Conservation (phyloP, 257 asterid genomes). For the Scutellaria galericulata region DNA sequence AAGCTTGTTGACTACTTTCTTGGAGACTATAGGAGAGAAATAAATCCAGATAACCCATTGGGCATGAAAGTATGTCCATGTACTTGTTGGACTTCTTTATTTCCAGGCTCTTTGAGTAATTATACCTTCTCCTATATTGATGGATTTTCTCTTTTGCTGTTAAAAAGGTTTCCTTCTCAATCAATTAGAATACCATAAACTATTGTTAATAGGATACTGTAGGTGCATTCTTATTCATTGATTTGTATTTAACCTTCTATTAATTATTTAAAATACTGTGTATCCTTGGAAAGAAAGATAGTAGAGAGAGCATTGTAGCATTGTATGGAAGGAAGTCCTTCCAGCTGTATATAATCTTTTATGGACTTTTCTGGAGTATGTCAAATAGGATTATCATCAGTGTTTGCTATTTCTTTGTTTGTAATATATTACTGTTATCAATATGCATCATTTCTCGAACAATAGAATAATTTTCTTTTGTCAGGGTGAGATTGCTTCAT, state of each 20-base stretch:
- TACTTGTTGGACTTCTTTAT: conserved; percentile 25
- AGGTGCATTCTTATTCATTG: neutral
- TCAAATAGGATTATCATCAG: conserved; percentile 21
- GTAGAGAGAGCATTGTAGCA: neutral
- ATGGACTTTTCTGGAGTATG: conserved; percentile 14
- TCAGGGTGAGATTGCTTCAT: conserved; percentile 96
- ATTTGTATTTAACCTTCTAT: neutral
- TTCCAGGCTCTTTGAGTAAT: conserved; percentile 33
- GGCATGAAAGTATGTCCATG: conserved; percentile 82
- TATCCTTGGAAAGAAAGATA: conserved; percentile 11
- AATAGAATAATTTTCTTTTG: conserved; percentile 31
- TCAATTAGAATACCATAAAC: neutral
- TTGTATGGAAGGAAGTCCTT: conserved; percentile 24
- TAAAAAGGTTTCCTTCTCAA: neutral
- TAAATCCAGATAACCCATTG: conserved; percentile 85
- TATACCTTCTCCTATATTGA: conserved; percentile 20
- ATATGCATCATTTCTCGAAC: conserved; percentile 30
- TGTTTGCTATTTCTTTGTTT: conserved; percentile 19
- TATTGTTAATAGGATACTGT: neutral
- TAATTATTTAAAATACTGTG: conserved; percentile 15
- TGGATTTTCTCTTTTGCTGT: conserved; percentile 29
- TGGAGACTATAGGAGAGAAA: conserved; percentile 85
- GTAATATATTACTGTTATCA: neutral
- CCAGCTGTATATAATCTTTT: conserved; percentile 22
- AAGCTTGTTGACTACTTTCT: conserved; percentile 97